Percentiles rank a stretch among this genome's conserved stretches.
phyloP scores from a whole-genome alignment of 345 rosid genomes.

The Boechera retrofracta region DNA sequence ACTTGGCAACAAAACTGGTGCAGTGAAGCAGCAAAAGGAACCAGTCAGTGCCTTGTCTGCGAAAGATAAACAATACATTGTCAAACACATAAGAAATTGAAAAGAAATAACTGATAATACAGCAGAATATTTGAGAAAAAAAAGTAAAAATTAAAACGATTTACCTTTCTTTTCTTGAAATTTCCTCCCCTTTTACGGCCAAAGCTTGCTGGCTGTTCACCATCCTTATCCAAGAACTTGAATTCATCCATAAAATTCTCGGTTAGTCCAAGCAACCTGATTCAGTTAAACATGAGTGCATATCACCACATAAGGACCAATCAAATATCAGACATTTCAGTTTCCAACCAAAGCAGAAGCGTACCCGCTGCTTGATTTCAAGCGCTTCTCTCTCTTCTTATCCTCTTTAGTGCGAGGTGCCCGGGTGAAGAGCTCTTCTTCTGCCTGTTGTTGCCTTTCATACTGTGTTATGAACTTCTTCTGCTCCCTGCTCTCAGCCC shows the following conservation, averaged over 20 bases:
- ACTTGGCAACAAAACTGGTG: slow-evolving; percentile 26
- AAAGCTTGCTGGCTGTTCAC: slow-evolving; percentile 43
- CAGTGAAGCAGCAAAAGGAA: slow-evolving; percentile 3
- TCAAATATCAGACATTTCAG: slow-evolving; percentile 10
- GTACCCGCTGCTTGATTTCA: slow-evolving; percentile 86
- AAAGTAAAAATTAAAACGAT: background rate
- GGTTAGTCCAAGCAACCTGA: slow-evolving; percentile 75
- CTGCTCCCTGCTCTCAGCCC: slow-evolving; percentile 74
- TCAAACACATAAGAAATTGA: slow-evolving; percentile 11
- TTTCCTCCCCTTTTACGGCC: slow-evolving; percentile 51
- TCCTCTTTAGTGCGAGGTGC: slow-evolving; percentile 77
- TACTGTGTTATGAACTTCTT: slow-evolving; percentile 57
- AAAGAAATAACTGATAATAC: background rate
- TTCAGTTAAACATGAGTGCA: slow-evolving; percentile 32
- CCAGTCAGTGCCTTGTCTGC: slow-evolving; percentile 44
- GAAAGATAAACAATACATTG: slow-evolving; percentile 19
- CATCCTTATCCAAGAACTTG: slow-evolving; percentile 57
- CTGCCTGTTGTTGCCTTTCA: slow-evolving; percentile 69
- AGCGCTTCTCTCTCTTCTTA: slow-evolving; percentile 71
- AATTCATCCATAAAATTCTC: slow-evolving; percentile 75
- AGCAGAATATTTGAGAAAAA: background rate
- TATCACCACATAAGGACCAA: slow-evolving; percentile 26
- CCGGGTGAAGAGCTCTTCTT: slow-evolving; percentile 82
- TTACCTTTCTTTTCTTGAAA: slow-evolving; percentile 73
- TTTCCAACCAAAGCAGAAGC: slow-evolving; percentile 20